Conservation (phyloP, 805 yeast genomes). For the Teunomyces pallodes region DNA sequence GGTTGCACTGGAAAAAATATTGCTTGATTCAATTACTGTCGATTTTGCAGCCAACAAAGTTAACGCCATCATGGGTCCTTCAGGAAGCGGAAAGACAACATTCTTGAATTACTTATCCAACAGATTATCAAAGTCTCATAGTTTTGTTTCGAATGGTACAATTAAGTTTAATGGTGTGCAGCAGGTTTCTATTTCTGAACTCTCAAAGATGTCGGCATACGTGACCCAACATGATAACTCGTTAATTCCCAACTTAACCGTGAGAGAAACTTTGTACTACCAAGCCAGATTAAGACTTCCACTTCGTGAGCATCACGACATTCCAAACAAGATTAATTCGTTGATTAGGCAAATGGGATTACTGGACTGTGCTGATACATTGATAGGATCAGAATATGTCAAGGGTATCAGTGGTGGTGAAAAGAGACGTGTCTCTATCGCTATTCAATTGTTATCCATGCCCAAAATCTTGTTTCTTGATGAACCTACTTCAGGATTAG, state of each 20-base stretch:
- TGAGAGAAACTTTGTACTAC: constrained; percentile 24
- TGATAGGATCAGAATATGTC: constrained; percentile 18
- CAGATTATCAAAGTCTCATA: constrained; percentile 13
- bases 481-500: constrained; percentile 29
- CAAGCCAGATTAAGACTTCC: constrained; percentile 26
- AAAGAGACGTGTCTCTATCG: constrained; percentile 26
- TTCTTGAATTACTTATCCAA: constrained; percentile 31
- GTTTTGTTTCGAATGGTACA: constrained; percentile 13
- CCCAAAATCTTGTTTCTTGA: constrained; percentile 26
- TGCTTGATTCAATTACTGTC: constrained; percentile 29
- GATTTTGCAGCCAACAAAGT: constrained; percentile 30
- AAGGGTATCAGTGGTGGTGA: constrained; percentile 30
- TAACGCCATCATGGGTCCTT: constrained; percentile 47
- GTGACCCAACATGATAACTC: constrained; percentile 25
- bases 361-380: constrained; percentile 26
- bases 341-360: constrained; percentile 21
- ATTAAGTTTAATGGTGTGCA: constrained; percentile 14
- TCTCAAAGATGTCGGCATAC: constrained; percentile 20
- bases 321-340: constrained; percentile 15
- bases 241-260: constrained; percentile 22
- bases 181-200: constrained; percentile 13
- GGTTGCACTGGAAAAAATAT: constrained; percentile 9
- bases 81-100: constrained; percentile 46
- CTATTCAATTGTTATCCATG: constrained; percentile 24
- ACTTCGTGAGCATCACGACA: constrained; percentile 12